Percentiles rank a stretch among this genome's conserved stretches.
phyloP scores from a whole-genome alignment of 139 green algal genomes.

The Ulvella scutata region DNA sequence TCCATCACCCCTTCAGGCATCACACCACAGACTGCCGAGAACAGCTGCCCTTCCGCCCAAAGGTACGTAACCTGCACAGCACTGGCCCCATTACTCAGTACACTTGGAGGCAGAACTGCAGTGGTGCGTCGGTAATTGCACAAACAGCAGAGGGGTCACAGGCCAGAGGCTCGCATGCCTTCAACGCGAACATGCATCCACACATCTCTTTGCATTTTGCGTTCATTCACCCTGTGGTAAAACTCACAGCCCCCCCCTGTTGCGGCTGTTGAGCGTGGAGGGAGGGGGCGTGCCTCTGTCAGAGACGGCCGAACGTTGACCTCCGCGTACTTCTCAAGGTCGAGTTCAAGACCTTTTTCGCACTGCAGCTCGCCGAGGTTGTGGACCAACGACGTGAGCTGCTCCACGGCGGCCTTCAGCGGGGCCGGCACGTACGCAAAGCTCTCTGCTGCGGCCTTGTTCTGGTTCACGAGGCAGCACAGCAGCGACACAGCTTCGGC shows the following conservation, averaged over 20 bases:
- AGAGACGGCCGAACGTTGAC: slow-evolving; percentile 47
- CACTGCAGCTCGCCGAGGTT: slow-evolving; percentile 45
- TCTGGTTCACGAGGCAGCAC: slow-evolving; percentile 85
- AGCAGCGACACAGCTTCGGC: slow-evolving; percentile 84
- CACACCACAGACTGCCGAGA: slow-evolving; percentile 83
- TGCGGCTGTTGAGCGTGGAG: neutral
- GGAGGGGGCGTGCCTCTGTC: slow-evolving; percentile 29
- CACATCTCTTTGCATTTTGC: too few relatives aligned
- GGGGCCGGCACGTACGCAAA: slow-evolving; percentile 19
- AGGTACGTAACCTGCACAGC: slow-evolving; percentile 85
- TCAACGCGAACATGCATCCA: neutral
- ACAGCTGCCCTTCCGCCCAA: slow-evolving; percentile 82
- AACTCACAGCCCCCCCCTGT: too few relatives aligned
- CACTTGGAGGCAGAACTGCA: neutral
- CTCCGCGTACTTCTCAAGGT: slow-evolving; percentile 50
- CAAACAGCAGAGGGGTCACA: neutral
- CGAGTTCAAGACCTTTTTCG: slow-evolving; percentile 27
- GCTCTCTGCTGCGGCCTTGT: slow-evolving; percentile 8
- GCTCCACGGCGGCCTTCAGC: slow-evolving; percentile 32
- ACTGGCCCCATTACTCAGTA: neutral
- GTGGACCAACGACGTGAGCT: slow-evolving; percentile 26
- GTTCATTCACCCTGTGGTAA: too few relatives aligned
- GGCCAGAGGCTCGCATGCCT: neutral
- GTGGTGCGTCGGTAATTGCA: neutral
- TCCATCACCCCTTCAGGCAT: slow-evolving; percentile 50